A percentile compares a stretch with the other conserved stretches of the same genome.
These are phyloP conservation scores for Colletotrichum horii DNA, from an alignment of 2,329 filamentous ascomycete genomes.

Conservation along the genomic window DNA sequence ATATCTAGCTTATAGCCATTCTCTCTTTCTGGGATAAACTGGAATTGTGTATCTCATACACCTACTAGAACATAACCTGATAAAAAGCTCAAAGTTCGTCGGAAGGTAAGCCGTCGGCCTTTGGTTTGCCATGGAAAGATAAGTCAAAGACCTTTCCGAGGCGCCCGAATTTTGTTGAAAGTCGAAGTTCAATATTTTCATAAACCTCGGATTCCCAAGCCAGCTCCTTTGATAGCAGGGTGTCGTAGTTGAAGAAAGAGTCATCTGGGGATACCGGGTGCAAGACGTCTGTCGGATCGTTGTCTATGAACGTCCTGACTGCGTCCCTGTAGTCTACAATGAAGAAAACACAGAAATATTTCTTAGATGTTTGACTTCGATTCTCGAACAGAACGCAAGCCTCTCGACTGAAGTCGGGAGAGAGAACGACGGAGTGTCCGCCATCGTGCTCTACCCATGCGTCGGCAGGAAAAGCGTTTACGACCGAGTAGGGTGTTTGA, in stretches of 20 bases:
- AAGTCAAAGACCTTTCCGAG: neutral
- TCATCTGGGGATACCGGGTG: neutral
- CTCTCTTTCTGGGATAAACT: no score
- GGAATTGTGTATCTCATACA: no score
- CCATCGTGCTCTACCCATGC: neutral
- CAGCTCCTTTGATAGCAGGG: neutral
- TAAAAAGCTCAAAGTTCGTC: neutral
- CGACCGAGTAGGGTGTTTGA: accelerated
- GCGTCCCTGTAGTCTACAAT: neutral
- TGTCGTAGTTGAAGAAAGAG: neutral
- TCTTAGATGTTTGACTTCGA: neutral
- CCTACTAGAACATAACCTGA: no score
- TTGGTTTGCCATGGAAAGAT: neutral
- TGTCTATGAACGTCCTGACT: neutral
- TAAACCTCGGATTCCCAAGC: neutral
- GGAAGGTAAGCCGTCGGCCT: neutral
- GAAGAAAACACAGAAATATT: neutral
- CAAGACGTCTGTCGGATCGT: neutral
- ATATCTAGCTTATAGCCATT: accelerated
- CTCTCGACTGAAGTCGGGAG: neutral
- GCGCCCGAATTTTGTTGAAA: neutral
- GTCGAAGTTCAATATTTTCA: accelerated
- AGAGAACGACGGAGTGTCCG: neutral
- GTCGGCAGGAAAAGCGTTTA: neutral
- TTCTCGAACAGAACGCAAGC: neutral